These are phyloP conservation scores for Candida anglica DNA, from an alignment of 805 yeast genomes.

Conservation along the genomic window DNA sequence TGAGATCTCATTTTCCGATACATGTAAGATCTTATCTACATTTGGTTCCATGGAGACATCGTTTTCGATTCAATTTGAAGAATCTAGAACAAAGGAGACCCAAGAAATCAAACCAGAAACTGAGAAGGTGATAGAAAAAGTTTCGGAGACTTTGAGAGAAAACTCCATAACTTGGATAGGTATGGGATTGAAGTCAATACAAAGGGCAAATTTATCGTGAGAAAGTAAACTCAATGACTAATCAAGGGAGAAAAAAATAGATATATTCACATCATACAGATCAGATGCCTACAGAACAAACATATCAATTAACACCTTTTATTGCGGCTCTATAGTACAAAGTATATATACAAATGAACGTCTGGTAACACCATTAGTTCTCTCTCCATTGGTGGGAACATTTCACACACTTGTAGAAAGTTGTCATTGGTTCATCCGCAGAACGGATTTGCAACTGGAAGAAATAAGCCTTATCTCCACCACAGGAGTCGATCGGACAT, in stretches of 20 bases:
- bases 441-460: constrained; percentile 95
- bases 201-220: too few relatives aligned
- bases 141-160: constrained; percentile 3
- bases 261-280: not conserved
- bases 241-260: too few relatives aligned
- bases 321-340: too few relatives aligned
- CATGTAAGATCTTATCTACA: too few relatives aligned
- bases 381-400: constrained; percentile 98
- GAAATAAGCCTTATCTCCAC: constrained; percentile 87
- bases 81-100: not conserved
- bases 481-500: constrained; percentile 87
- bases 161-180: constrained; percentile 11
- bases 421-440: constrained; percentile 99
- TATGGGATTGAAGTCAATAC: constrained; percentile 7
- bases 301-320: too few relatives aligned
- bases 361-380: too few relatives aligned
- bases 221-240: too few relatives aligned
- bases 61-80: too few relatives aligned
- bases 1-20: too few relatives aligned
- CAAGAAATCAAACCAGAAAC: not conserved
- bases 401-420: constrained; percentile 90
- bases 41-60: too few relatives aligned
- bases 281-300: not conserved
- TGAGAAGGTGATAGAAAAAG: not conserved
- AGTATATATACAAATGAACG: too few relatives aligned